Conservation (phyloP, 2,329 filamentous ascomycete genomes). For the Colletotrichum tropicale region DNA sequence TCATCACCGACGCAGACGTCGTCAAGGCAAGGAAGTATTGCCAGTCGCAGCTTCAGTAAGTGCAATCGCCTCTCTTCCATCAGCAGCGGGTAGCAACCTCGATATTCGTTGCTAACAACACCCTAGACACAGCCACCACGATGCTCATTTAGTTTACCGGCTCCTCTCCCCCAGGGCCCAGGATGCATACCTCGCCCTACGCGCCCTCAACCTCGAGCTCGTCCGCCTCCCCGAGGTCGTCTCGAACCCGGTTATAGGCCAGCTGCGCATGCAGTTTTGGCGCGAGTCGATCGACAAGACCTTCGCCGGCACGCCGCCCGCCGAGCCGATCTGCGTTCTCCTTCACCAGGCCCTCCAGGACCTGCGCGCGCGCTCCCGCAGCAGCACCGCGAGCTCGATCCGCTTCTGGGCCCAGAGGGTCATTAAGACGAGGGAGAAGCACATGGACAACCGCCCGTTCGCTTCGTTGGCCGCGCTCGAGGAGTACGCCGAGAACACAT, state of each 20-base stretch:
- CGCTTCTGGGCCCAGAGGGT: slow-evolving; percentile 79
- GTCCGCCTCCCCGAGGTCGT: slow-evolving; percentile 89
- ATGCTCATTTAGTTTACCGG: slow-evolving; percentile 83
- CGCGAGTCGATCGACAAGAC: slow-evolving; percentile 81
- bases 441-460: slow-evolving; percentile 85
- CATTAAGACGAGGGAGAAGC: slow-evolving; percentile 80
- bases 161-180: slow-evolving; percentile 79
- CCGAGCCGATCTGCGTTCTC: slow-evolving; percentile 89
- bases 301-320: slow-evolving; percentile 78
- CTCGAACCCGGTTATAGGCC: slow-evolving; percentile 83
- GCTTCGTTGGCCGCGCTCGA: slow-evolving; percentile 76
- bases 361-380: slow-evolving; percentile 48
- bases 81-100: not conserved
- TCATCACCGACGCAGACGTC: slow-evolving; percentile 56
- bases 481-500: slow-evolving; percentile 91
- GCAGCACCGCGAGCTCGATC: slow-evolving; percentile 51
- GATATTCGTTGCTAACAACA: not conserved
- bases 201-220: slow-evolving; percentile 91
- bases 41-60: slow-evolving; percentile 55
- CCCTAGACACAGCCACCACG: slow-evolving; percentile 81
- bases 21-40: slow-evolving; percentile 60
- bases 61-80: not conserved
- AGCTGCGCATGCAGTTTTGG: slow-evolving; percentile 95
- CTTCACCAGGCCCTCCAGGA: slow-evolving; percentile 74
- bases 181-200: slow-evolving; percentile 87